Conservation (phyloP, 1,284 basidiomycete species). For the Fistulinella cinereoalba region DNA sequence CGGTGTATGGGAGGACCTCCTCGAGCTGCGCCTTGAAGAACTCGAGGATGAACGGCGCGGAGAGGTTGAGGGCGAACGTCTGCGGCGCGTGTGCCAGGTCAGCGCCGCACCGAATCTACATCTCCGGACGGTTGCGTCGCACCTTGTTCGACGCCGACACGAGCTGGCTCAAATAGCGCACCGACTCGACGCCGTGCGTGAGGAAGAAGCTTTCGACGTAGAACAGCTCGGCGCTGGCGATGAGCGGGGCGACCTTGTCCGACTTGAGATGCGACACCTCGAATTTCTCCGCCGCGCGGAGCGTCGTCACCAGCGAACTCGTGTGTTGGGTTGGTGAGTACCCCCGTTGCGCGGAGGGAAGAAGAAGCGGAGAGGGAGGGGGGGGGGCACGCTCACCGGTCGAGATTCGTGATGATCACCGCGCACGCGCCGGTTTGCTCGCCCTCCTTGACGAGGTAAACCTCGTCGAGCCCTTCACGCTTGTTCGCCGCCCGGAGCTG, state of each 20-base stretch:
- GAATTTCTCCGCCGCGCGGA: conserved; percentile 91
- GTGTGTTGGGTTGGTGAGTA: too few species aligned
- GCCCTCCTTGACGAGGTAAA: conserved; percentile 86
- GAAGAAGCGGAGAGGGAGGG: background rate
- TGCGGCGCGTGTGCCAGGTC: conserved; percentile 33
- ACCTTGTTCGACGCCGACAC: conserved; percentile 79
- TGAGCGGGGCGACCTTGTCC: conserved; percentile 72
- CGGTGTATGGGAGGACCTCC: conserved; percentile 77
- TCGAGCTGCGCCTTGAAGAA: conserved; percentile 88
- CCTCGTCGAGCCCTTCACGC: conserved; percentile 86
- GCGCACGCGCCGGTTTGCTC: conserved; percentile 96
- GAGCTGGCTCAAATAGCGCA: conserved; percentile 76
- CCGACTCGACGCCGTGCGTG: conserved; percentile 83
- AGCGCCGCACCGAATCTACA: too few species aligned
- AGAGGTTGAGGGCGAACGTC: conserved; percentile 91
- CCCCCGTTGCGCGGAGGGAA: too few species aligned
- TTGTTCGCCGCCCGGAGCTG: conserved; percentile 93
- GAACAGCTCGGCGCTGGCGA: conserved; percentile 82
- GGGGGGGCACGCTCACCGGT: conserved; percentile 52
- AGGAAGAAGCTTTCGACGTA: conserved; percentile 99
- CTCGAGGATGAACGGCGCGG: conserved; percentile 95
- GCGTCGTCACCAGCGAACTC: conserved; percentile 90
- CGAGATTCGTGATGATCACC: conserved; percentile 91
- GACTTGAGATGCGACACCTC: conserved; percentile 77
- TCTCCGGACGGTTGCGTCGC: too few species aligned